Evolutionary conservation across 768 basidiomycete genomes (phyloP).

Genomic region (Tubosaeta sp.): DNA sequence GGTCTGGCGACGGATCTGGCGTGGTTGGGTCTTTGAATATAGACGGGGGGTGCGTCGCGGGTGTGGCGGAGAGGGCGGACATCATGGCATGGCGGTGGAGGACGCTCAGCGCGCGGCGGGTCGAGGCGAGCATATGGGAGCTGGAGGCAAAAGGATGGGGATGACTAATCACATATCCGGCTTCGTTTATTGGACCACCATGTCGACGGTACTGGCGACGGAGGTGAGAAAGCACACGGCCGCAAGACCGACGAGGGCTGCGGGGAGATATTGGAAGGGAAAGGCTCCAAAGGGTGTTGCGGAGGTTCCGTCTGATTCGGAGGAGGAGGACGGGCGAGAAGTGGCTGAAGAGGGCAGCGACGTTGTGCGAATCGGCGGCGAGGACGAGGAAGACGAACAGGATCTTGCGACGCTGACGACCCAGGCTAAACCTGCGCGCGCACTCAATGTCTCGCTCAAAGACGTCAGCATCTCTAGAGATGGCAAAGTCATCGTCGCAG

Average conservation of each 20-base stretch:
- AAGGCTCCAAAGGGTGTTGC: conserved; percentile 76
- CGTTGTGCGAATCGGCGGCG: conserved; percentile 50
- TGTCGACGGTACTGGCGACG: conserved; percentile 33
- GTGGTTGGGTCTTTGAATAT: conserved; percentile 46
- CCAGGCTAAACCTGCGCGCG: conserved; percentile 37
- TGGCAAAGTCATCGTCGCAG: conserved; percentile 77
- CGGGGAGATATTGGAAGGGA: conserved; percentile 86
- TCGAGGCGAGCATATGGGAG: conserved; percentile 13
- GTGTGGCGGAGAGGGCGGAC: conserved; percentile 48
- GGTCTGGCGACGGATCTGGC: conserved; percentile 62
- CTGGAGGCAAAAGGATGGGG: background rate
- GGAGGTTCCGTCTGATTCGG: conserved; percentile 60
- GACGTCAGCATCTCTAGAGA: conserved; percentile 79
- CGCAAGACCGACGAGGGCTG: conserved; percentile 73
- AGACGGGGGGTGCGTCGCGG: conserved; percentile 10
- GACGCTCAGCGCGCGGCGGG: background rate
- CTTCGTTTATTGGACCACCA: conserved; percentile 13
- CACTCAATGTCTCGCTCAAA: conserved; percentile 71
- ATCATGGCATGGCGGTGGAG: conserved; percentile 57
- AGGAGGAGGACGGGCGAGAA: conserved; percentile 52
- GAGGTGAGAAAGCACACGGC: conserved; percentile 65
- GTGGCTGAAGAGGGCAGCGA: conserved; percentile 48
- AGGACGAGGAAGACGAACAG: conserved; percentile 47
- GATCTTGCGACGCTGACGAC: conserved; percentile 38
- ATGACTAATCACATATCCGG: conserved; percentile 22